Evolutionary conservation across 2,329 filamentous ascomycete genomes (phyloP).

Genomic region (Lanzia echinophila): DNA sequence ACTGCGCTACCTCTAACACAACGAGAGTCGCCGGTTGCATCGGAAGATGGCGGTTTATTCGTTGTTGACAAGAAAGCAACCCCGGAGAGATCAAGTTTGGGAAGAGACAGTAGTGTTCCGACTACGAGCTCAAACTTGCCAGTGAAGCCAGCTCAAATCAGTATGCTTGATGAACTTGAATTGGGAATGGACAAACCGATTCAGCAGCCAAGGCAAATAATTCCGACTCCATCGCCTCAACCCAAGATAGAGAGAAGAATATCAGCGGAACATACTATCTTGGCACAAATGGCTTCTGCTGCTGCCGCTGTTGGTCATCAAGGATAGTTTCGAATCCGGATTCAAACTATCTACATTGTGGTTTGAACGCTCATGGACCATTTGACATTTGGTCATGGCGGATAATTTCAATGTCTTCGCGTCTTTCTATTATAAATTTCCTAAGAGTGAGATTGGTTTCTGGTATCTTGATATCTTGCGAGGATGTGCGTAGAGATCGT

Average conservation of each 20-base stretch:
- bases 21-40: slow-evolving; percentile 2
- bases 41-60: slow-evolving; percentile 3
- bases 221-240: not conserved
- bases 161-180: not conserved
- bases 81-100: not conserved
- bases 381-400: too few relatives aligned
- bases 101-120: not conserved
- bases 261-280: slow-evolving; percentile 2
- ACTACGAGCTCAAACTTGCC: not conserved
- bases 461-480: too few relatives aligned
- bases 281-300: slow-evolving; percentile 20
- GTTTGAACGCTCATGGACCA: too few relatives aligned
- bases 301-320: slow-evolving; percentile 13
- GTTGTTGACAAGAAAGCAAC: slow-evolving; percentile 9
- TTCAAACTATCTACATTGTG: too few relatives aligned
- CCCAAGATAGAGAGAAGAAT: not conserved
- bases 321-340: not conserved
- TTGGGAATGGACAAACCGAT: not conserved
- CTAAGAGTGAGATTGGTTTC: too few relatives aligned
- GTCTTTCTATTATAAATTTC: too few relatives aligned
- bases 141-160: not conserved
- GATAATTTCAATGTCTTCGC: too few relatives aligned
- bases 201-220: not conserved
- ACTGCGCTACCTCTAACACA: not conserved
- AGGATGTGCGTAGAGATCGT: too few relatives aligned